Base-by-base conservation (phyloP, 1,284 basidiomycete genomes). In the Athelia psychrophila region DNA sequence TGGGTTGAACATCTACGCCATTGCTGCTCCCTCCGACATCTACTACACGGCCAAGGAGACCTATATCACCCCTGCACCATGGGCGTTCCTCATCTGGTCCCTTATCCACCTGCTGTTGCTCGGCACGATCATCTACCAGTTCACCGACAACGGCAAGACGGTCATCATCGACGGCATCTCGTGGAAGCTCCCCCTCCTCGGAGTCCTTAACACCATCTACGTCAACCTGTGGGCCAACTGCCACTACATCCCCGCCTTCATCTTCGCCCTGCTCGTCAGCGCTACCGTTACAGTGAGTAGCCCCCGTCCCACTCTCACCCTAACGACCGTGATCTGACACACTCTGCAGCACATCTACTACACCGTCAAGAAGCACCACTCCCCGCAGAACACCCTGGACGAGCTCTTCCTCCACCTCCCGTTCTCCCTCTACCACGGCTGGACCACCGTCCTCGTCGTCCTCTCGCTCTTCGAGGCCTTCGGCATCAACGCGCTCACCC, bases 381-480 rank as follows among this genome's bases (percentile, higher is more conserved):
- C 79, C 49, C 71, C 90, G 47, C 75, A 85, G 62, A 80, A 66
- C 57, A 64, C 79, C 38, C 76, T 78, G 23, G 91, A 94, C 56
- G 93, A 96, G 69, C 68, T 92, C 56, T 90, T 90, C 56, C 73
- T 92, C 35, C 89, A 92, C 64, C 81, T 92, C 15, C 93, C 93
- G 9, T 95, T 95, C 80, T 94, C 91, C 9, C 83, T 95, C 51
- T 97, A 90, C 75, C 95, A 97, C 66, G 95, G 95, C 48, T 96
- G 94, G 89, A 93, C 92, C 15, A 94, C 93, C 47, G 88, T 97
- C 49, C 83, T 97, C 53, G 89, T 96, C 58, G 78, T 97, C 56
- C 75, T 97, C 55, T 89, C 91, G 45, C 88, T 82, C 3, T 97
- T 98, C 68, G 88, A 95, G 66, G 94, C 93, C 0, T 96, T 96